phyloP scores from a whole-genome alignment of 202 grass and related monocot species.

The Dendrocalamus latiflorus region DNA sequence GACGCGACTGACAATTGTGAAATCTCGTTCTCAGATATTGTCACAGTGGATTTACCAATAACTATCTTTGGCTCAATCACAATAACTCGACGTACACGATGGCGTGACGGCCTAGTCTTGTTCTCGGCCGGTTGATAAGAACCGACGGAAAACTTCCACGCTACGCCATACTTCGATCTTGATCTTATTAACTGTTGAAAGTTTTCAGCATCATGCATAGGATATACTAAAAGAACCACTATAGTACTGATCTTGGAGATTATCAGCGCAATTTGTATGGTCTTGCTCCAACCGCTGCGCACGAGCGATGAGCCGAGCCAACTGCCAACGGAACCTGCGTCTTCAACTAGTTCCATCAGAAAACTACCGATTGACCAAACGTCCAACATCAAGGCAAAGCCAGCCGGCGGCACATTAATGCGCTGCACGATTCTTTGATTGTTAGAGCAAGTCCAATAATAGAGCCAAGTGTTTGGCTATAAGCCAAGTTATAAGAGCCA shows the following conservation, averaged over 20 bases:
- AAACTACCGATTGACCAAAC: background rate
- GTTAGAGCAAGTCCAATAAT: no score
- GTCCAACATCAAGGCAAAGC: background rate
- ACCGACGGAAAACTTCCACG: background rate
- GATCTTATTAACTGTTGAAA: background rate
- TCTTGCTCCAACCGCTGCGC: background rate
- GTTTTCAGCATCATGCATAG: background rate
- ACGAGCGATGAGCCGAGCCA: background rate
- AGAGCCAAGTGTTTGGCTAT: no score
- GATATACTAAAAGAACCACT: background rate
- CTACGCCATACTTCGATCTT: background rate
- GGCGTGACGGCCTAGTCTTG: background rate
- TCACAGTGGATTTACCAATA: background rate
- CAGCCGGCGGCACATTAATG: slow-evolving; percentile 17
- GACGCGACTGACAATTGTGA: background rate
- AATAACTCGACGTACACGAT: background rate
- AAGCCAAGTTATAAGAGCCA: no score
- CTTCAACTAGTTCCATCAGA: background rate
- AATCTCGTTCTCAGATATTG: no score
- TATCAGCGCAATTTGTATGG: background rate
- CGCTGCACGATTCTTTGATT: background rate
- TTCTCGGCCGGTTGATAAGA: background rate
- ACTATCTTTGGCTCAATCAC: background rate
- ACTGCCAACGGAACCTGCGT: background rate
- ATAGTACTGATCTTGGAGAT: background rate